Percentiles rank a stretch among this genome's conserved stretches.
Evolutionary conservation across 2,329 filamentous ascomycete genomes (phyloP).

Genomic region (Trichoderma cornu-damae): DNA sequence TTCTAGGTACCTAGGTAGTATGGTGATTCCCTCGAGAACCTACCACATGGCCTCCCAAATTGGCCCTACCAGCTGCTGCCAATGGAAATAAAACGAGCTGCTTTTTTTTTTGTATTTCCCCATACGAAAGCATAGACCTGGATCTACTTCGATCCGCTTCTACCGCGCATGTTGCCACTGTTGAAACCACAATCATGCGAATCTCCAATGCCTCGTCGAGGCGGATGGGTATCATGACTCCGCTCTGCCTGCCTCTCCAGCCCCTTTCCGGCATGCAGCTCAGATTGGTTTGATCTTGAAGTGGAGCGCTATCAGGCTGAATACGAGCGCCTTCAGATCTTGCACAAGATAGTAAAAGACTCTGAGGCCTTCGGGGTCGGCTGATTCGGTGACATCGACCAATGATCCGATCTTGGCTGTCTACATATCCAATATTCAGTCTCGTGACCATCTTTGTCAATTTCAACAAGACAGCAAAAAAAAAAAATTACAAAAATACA

Average conservation of each 20-base stretch:
- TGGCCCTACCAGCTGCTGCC: background rate
- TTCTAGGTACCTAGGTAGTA: too few species aligned
- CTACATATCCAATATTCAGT: constrained; percentile 45
- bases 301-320: constrained; percentile 91
- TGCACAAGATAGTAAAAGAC: constrained; percentile 99
- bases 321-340: constrained; percentile 92
- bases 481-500: too few species aligned
- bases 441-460: background rate
- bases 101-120: constrained; percentile 4
- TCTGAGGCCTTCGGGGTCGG: constrained; percentile 88
- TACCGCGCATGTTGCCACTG: background rate
- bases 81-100: background rate
- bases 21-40: too few species aligned
- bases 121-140: constrained; percentile 1
- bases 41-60: background rate
- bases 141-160: background rate
- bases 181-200: background rate
- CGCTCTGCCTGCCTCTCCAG: background rate
- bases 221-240: constrained; percentile 16
- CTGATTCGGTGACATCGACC: constrained; percentile 92
- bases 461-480: background rate
- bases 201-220: background rate
- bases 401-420: constrained; percentile 97
- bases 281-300: constrained; percentile 90
- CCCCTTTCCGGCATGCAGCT: constrained; percentile 32